phyloP scores from a whole-genome alignment of 1,284 basidiomycete species.

The Irpex sp. region DNA sequence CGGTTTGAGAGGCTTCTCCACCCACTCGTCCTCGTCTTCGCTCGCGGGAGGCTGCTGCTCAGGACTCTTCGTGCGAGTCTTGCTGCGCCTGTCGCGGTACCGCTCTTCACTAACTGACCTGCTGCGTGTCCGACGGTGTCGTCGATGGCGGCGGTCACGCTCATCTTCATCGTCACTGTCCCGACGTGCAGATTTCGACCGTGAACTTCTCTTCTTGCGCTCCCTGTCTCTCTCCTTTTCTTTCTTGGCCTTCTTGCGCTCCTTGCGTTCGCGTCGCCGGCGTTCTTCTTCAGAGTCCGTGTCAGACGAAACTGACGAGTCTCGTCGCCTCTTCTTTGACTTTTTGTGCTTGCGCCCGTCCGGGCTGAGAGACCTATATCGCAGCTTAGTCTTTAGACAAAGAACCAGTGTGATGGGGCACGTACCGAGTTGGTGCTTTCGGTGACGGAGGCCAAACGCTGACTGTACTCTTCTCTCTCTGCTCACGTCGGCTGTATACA shows the following conservation, averaged over 20 bases:
- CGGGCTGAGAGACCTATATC: conserved; percentile 47
- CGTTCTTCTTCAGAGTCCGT: conserved; percentile 57
- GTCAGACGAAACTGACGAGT: conserved; percentile 49
- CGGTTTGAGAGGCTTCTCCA: conserved; percentile 55
- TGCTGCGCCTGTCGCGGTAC: conserved; percentile 19
- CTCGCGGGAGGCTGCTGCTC: conserved; percentile 25
- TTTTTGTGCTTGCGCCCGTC: conserved; percentile 50
- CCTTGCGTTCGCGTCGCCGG: conserved; percentile 54
- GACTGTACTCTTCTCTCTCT: conserved; percentile 62
- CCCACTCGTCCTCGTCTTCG: conserved; percentile 62
- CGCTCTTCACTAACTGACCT: conserved; percentile 20
- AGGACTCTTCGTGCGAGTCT: conserved; percentile 27
- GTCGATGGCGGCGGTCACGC: conserved; percentile 10
- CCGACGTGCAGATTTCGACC: conserved; percentile 24
- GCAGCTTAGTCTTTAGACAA: neutral
- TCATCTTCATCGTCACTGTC: conserved; percentile 38
- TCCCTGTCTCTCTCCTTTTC: conserved; percentile 42
- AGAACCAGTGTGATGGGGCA: conserved; percentile 13
- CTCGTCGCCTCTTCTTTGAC: conserved; percentile 52
- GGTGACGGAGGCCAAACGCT: conserved; percentile 88
- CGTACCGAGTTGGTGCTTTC: conserved; percentile 64
- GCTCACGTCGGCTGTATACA: conserved; percentile 62
- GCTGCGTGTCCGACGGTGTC: conserved; percentile 27
- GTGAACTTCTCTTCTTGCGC: conserved; percentile 24
- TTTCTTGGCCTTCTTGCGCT: conserved; percentile 53